Conservation (phyloP, 495 filamentous ascomycete genomes). For the Aspergillus conjunctus region DNA sequence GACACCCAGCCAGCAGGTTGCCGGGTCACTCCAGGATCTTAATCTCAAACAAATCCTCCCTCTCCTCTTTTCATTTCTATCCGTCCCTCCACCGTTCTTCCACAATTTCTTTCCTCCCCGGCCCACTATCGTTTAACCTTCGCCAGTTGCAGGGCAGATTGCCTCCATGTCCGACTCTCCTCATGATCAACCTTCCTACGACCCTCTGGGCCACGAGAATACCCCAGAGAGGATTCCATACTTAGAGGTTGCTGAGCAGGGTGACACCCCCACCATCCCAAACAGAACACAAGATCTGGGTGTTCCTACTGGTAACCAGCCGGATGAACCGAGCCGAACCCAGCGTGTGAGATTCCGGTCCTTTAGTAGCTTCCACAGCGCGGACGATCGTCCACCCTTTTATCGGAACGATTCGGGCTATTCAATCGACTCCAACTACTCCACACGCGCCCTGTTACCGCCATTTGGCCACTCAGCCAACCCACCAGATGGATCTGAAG, state of each 20-base stretch:
- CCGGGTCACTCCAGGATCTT: too few species aligned
- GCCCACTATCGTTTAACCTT: neutral
- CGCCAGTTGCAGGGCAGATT: neutral
- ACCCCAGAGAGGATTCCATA: neutral
- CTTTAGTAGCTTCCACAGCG: conserved; percentile 19
- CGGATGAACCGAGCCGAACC: conserved; percentile 3
- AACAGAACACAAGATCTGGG: neutral
- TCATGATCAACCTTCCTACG: conserved; percentile 7
- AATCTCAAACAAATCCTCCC: too few species aligned
- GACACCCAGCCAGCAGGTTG: neutral
- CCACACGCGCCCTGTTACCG: conserved; percentile 12
- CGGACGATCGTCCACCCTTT: conserved; percentile 17
- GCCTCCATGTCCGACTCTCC: conserved; percentile 11
- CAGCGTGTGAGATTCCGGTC: conserved; percentile 25
- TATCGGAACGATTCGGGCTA: conserved; percentile 25
- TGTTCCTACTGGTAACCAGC: neutral
- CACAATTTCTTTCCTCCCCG: neutral
- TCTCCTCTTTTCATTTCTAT: neutral
- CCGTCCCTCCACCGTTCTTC: neutral
- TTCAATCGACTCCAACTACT: conserved; percentile 20
- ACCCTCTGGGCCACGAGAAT: conserved; percentile 10
- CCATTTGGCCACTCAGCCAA: conserved; percentile 15
- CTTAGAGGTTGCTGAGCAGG: neutral
- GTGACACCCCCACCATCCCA: neutral
- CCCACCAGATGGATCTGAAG: neutral